Evolutionary conservation across 1,284 basidiomycete species (phyloP), one percentile per base, ranked within the genome.

Genomic region (Ustilago crameri): DNA sequence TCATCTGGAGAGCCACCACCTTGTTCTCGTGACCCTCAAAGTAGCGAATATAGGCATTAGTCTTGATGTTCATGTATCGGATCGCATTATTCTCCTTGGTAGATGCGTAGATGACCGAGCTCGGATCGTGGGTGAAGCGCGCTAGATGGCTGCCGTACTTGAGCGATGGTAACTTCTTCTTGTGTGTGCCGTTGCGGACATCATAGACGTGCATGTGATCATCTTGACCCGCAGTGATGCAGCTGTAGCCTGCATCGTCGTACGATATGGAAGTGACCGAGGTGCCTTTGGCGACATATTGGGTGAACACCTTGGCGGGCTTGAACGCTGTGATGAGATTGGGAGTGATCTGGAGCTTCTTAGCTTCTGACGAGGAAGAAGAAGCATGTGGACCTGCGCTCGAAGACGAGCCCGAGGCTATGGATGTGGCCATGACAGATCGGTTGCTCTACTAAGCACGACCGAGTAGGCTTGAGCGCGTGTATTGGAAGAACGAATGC

Each of bases 91-190:
- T 92, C 82, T 92, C 92, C 84, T 96, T 97, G 7, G 95, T 98
- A 1, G 93, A 95, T 1, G 95, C 93, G 80, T 98, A 90, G 3
- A 98, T 84, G 56, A 98, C 90, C 5, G 90, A 89, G 0, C 89
- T 89, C 61, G 88, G 89, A 77, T 91, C 91, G 85, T 98, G 96
- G 0, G 95, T 97, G 81, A 97, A 97, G 2, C 94, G 89, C 17
- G 93, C 93, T 17, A 96, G 88, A 82, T 95, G 91, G 27, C 93
- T 91, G 1, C 96, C 96, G 83, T 98, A 98, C 84, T 99, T 99
- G 84, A 95, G 93, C 0, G 94, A 97, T 75, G 91, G 89, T 3
- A 95, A 84, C 1, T 89, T 91, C 84, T 93, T 93, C 35, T 89
- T 76, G 61, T 89, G 88, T 81, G 92, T 93, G 85, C 95, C 96